phyloP scores from a whole-genome alignment of 2,329 filamentous ascomycete genomes.

The Sarocladium oryzae region DNA sequence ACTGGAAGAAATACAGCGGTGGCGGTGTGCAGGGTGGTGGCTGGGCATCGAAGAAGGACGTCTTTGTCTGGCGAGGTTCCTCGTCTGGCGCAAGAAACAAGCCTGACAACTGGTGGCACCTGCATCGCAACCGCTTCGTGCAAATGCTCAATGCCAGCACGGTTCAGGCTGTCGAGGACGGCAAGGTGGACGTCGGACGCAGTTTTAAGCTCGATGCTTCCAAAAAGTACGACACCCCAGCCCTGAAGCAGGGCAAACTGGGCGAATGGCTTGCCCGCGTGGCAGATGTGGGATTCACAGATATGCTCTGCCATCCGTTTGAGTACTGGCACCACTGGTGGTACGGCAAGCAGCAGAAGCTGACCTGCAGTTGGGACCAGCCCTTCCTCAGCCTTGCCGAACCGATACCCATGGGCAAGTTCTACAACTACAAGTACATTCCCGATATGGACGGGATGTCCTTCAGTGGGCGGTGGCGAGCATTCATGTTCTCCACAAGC shows the following conservation, averaged over 20 bases:
- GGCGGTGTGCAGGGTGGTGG: conserved; percentile 45
- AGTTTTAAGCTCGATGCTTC: conserved; percentile 43
- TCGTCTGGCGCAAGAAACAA: conserved; percentile 52
- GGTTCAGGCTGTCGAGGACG: conserved; percentile 41
- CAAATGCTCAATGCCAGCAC: conserved; percentile 61
- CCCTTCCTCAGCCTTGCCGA: conserved; percentile 27
- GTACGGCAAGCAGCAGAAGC: conserved; percentile 8
- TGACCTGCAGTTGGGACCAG: conserved; percentile 31
- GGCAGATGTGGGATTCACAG: conserved; percentile 38
- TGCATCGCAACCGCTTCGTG: conserved; percentile 66
- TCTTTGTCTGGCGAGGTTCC: conserved; percentile 58
- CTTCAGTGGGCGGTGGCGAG: conserved; percentile 55
- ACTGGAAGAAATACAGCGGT: conserved; percentile 54
- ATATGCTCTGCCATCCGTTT: conserved; percentile 29
- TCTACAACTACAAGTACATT: conserved; percentile 57
- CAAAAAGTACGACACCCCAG: conserved; percentile 36
- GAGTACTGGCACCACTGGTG: conserved; percentile 13
- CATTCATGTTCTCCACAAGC: conserved; percentile 57
- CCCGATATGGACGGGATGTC: conserved; percentile 65
- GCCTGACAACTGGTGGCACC: conserved; percentile 56
- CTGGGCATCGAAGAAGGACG: conserved; percentile 52
- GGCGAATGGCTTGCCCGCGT: conserved; percentile 35
- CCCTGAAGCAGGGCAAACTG: conserved; percentile 24
- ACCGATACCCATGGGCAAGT: conserved; percentile 35
- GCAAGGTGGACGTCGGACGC: conserved; percentile 28